phyloP scores from a whole-genome alignment of 2,329 filamentous ascomycete species.

The Epichloe festucae region DNA sequence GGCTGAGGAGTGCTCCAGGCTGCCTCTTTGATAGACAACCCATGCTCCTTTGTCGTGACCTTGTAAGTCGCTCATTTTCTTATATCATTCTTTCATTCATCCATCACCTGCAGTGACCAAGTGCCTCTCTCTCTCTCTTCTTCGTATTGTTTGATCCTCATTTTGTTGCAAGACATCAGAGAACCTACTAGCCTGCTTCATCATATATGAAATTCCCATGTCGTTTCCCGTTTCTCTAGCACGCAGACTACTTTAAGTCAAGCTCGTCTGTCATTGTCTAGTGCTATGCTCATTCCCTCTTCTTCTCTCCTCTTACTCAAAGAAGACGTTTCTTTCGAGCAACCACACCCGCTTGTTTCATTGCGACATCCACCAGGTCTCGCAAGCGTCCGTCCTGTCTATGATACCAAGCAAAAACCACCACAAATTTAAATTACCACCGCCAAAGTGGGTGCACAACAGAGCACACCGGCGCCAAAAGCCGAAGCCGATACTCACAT shows the following conservation, averaged over 20 bases:
- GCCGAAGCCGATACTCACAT: conserved; percentile 11
- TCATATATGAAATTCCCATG: background rate
- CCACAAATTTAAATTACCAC: background rate
- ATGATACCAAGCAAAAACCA: background rate
- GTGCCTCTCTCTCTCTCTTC: background rate
- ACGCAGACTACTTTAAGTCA: conserved; percentile 1
- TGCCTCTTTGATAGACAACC: background rate
- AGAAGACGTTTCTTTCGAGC: background rate
- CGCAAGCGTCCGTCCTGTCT: conserved; percentile 1
- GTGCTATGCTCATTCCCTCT: background rate
- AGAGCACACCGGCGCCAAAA: background rate
- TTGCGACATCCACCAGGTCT: background rate
- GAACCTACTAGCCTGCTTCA: no score
- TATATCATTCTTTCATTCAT: conserved; percentile 1
- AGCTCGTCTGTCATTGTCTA: background rate
- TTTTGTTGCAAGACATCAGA: background rate
- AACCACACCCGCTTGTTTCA: background rate
- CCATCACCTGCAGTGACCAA: conserved; percentile 4
- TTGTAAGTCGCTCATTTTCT: background rate
- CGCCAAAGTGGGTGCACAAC: conserved; percentile 11
- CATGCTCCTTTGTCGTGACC: conserved; percentile 7
- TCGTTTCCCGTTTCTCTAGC: background rate
- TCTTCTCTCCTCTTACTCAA: background rate
- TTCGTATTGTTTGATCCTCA: background rate
- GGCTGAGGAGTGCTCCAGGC: background rate